Base-by-base conservation (phyloP, 352 stramenopile genomes). In the Phytopythium cucurbitacearum region DNA sequence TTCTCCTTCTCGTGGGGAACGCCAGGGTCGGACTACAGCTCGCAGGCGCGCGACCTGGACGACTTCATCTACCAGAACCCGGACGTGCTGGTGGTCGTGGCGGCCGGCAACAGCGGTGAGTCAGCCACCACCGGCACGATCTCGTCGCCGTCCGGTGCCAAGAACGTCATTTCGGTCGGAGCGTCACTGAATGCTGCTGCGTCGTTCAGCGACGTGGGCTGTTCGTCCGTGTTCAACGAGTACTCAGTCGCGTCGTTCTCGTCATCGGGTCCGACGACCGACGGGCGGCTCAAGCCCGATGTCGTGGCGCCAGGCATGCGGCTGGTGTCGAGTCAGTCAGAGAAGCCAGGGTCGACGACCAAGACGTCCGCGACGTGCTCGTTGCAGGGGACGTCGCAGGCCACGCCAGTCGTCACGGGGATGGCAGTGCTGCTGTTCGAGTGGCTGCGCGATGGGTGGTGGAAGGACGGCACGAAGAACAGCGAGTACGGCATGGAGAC, bases 41-140 rank as follows among this genome's bases (percentile, higher is more conserved):
- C 60, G 5, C 83, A 93, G 60, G 80, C 83, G 12, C 74, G 83
- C 46, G 74, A 91, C 53, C 67, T 93, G 36, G 85, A 96, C 40
- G 67, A 67, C 9, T 95, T 87, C 57, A 77, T 92, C 53, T 94
- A 91, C 57, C 60, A 84, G 48, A 92, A 97, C 60, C 87, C 86
- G 0, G 82, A 95, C 4, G 69, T 89, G 8, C 57, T 97, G 8
- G 68, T 96, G 36, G 67, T 97, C 43, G 81, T 96, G 13, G 90
- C 90, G 1, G 90, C 89, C 7, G 89, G 90, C 48, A 97, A 97
- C 65, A 89, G 83, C 40, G 90, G 90, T 12, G 87, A 95, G 46
- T 64, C 80, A 7, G 72, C 76, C 5, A 61, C 51, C 8, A 67
- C 77, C 7, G 65, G 74, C n/a, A 89, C 80, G 7, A 93, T 93